Evolutionary conservation across 139 green algal species (phyloP), one percentile per base, ranked within the genome.

Genomic region (Chlamydomonas incerta): DNA sequence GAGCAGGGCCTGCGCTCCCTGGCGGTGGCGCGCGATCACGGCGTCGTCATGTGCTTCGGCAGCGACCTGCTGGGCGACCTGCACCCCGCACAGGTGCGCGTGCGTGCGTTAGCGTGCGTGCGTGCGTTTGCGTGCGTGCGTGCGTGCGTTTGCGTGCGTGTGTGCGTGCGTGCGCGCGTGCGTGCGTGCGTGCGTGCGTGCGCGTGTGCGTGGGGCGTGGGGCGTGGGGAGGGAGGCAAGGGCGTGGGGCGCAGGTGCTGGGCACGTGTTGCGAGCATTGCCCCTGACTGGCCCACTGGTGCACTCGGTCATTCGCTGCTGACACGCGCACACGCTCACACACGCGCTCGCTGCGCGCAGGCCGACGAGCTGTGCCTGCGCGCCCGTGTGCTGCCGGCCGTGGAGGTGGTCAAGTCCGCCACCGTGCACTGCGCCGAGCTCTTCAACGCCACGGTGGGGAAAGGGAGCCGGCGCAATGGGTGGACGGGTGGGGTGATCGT

Each of bases 31-130:
- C 15, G 65, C 0, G 34, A 57, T 6, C 29, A 58, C 31, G 90
- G 88, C 2, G 87, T 95, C 41, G 31, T 6, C 24, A 90, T 95
- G 80, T 86, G 55, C 62, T 95, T 87, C 31, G 93, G 93, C 21
- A 89, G 74, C 66, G 93, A 95, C 83, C 80, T 95, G 72, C 91
- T 95, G 71, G 93, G 93, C 0, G 87, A 88, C 29, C 84, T 95
- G 79, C 93, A 95, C 75, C 62, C 66, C 1, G 67, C 85, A 9
- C 91, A 94, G 91, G 79, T 89, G n/a, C n/a, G 18, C 34, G 21
- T 10, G 8, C 3, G n/a, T 11, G n/a, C 0, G 20, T 21, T 26
- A 21, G 21, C 18, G 70, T 13, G 10, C 26, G 72, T 24, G 26
- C 41, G 72, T 37, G 26, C 8, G 9, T 29, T 1, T 29, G 72